Conservation (phyloP, 805 yeast genomes). For the Osmozyma mogii region DNA sequence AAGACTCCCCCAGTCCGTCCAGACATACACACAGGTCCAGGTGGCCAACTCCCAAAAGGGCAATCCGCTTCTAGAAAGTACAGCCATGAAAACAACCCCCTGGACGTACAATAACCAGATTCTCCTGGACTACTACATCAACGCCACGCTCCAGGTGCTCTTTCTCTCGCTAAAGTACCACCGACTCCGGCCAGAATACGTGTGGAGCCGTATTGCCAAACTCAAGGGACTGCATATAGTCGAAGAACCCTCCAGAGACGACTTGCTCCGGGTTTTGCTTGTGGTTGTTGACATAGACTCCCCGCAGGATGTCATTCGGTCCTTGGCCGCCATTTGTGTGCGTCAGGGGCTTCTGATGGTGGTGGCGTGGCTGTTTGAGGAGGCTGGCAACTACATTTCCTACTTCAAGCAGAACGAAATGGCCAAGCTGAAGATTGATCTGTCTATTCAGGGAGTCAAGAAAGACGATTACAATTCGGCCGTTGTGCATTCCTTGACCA, state of each 20-base stretch:
- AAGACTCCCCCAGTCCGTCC: conserved; percentile 5
- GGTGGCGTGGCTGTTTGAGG: conserved; percentile 46
- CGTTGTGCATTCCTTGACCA: conserved; percentile 38
- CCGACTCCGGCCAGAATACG: conserved; percentile 69
- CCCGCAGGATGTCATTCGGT: conserved; percentile 40
- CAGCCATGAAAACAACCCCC: conserved; percentile 40
- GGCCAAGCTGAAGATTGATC: conserved; percentile 20
- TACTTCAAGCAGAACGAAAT: conserved; percentile 30
- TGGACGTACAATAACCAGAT: conserved; percentile 50
- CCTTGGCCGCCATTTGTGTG: conserved; percentile 40
- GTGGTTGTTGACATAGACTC: conserved; percentile 62
- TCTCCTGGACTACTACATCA: conserved; percentile 55
- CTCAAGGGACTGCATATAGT: conserved; percentile 19
- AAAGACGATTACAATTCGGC: conserved; percentile 38
- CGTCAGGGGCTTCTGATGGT: conserved; percentile 42
- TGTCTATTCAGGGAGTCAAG: conserved; percentile 37
- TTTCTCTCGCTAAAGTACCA: conserved; percentile 67
- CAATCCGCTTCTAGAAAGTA: conserved; percentile 54
- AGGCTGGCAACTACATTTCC: conserved; percentile 37
- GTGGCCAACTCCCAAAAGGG: conserved; percentile 65
- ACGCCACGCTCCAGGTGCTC: conserved; percentile 45
- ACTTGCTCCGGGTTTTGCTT: conserved; percentile 45
- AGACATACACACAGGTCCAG: conserved; percentile 28
- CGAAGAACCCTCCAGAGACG: conserved; percentile 27
- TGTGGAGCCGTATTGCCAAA: conserved; percentile 46